Conservation (phyloP, 2,329 filamentous ascomycete species). For the Sarocladium kiliense region DNA sequence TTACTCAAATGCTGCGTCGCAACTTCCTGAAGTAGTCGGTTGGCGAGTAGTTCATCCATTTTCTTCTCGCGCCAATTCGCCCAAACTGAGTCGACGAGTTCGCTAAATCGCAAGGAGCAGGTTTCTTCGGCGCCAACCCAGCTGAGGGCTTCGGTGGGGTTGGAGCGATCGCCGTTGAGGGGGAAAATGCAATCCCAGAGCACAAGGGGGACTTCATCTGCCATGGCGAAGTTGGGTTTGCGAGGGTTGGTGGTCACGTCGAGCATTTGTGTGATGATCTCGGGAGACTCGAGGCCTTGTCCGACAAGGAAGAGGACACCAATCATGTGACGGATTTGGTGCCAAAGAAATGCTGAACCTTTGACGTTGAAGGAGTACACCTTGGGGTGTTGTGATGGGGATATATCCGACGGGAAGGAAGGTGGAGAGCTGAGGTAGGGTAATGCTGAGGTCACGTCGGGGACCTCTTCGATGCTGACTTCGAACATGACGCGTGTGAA, state of each 20-base stretch:
- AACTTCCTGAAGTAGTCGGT: slow-evolving; percentile 59
- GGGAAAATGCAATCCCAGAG: slow-evolving; percentile 96
- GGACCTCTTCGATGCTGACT: slow-evolving; percentile 70
- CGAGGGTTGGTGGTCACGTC: slow-evolving; percentile 65
- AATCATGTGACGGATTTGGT: slow-evolving; percentile 96
- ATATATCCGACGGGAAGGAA: slow-evolving; percentile 23
- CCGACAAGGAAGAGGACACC: slow-evolving; percentile 86
- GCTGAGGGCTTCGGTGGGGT: slow-evolving; percentile 35
- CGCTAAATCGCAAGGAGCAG: slow-evolving; percentile 47
- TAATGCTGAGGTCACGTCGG: slow-evolving; percentile 46
- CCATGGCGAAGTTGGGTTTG: slow-evolving; percentile 87
- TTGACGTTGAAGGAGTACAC: slow-evolving; percentile 86
- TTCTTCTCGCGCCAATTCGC: slow-evolving; percentile 75
- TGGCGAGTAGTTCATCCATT: slow-evolving; percentile 83
- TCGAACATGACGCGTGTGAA: slow-evolving; percentile 76
- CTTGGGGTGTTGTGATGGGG: slow-evolving; percentile 42
- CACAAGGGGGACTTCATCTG: slow-evolving; percentile 81
- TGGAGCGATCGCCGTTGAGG: slow-evolving; percentile 11
- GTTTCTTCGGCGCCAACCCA: slow-evolving; percentile 81
- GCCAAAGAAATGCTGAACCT: slow-evolving; percentile 93
- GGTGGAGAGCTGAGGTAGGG: slow-evolving; percentile 44
- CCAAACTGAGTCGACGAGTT: slow-evolving; percentile 72
- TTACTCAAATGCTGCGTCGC: slow-evolving; percentile 25
- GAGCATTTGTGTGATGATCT: slow-evolving; percentile 68
- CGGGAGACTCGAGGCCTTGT: slow-evolving; percentile 76